Conservation (phyloP, 345 rosid genomes). For the Mallotus nudiflorus region DNA sequence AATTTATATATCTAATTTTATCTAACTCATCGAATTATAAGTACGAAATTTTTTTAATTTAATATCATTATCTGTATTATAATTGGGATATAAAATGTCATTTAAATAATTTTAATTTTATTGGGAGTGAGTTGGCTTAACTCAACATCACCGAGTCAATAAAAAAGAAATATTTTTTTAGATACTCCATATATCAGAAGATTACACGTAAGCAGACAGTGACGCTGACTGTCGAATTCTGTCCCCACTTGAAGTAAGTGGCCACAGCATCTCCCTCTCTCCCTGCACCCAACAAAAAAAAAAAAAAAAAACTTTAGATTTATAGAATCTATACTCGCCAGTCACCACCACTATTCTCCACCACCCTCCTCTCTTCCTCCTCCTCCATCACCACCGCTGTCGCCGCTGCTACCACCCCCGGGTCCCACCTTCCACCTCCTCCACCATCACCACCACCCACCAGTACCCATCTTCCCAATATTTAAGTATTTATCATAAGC, state of each 20-base stretch:
- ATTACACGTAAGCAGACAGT: conserved; percentile 34
- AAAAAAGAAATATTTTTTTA: too few species aligned
- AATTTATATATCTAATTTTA: too few species aligned
- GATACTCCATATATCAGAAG: conserved; percentile 8
- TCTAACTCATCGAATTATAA: too few species aligned
- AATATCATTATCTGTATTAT: too few species aligned
- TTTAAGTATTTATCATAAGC: too few species aligned
- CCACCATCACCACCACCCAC: too few species aligned
- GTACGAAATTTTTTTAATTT: too few species aligned
- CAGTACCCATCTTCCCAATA: too few species aligned
- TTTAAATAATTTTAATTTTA: too few species aligned
- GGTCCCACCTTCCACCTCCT: too few species aligned
- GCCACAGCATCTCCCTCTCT: conserved; percentile 35
- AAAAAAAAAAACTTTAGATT: conserved; percentile 7
- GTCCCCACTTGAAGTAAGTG: conserved; percentile 38
- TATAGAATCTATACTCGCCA: conserved; percentile 51
- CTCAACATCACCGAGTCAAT: neutral
- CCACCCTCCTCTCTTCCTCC: conserved; percentile 23
- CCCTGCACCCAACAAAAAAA: neutral
- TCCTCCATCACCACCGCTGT: neutral
- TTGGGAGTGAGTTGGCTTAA: neutral
- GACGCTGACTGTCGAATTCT: conserved; percentile 32
- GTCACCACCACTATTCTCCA: conserved; percentile 27
- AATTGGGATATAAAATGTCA: too few species aligned
- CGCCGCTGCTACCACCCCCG: conserved; percentile 1